A percentile compares a stretch with the other conserved stretches of the same genome.
Evolutionary conservation across 2,329 filamentous ascomycete species (phyloP).

Genomic region (Aspergillus ustus): DNA sequence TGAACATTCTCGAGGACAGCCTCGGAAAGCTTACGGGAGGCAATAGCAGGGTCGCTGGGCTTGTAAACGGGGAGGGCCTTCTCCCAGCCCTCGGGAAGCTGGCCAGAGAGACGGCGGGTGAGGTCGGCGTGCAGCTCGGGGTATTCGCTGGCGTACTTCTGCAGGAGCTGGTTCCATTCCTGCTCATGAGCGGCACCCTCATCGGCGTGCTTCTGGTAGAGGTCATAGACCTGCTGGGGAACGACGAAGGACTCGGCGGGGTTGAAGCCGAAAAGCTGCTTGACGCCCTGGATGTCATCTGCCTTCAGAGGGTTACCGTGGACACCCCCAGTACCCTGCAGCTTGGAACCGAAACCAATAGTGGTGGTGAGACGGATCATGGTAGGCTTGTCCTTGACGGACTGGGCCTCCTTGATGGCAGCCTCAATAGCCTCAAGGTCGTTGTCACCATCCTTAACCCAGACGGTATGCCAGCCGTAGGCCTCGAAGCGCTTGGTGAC

Average conservation of each 20-base stretch:
- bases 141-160: constrained; percentile 82
- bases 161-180: constrained; percentile 93
- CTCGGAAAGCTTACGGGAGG: constrained; percentile 96
- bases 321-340: constrained; percentile 91
- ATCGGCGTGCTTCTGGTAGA: constrained; percentile 81
- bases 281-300: constrained; percentile 91
- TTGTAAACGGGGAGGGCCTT: constrained; percentile 91
- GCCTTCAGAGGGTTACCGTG: constrained; percentile 96
- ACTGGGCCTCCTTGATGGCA: constrained; percentile 82
- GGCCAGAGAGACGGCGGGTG: constrained; percentile 74
- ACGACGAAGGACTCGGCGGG: constrained; percentile 91
- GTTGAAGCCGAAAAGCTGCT: constrained; percentile 95
- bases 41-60: constrained; percentile 78
- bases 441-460: constrained; percentile 84
- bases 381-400: constrained; percentile 93
- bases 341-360: constrained; percentile 93
- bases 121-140: constrained; percentile 81
- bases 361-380: constrained; percentile 97
- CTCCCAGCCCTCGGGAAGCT: constrained; percentile 96
- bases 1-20: constrained; percentile 88
- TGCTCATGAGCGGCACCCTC: constrained; percentile 87
- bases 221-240: constrained; percentile 91
- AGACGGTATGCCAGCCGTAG: constrained; percentile 92
- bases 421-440: constrained; percentile 87
- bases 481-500: constrained; percentile 92